Base-by-base conservation (phyloP, 2,329 filamentous ascomycete species). In the Neofusicoccum sp. region DNA sequence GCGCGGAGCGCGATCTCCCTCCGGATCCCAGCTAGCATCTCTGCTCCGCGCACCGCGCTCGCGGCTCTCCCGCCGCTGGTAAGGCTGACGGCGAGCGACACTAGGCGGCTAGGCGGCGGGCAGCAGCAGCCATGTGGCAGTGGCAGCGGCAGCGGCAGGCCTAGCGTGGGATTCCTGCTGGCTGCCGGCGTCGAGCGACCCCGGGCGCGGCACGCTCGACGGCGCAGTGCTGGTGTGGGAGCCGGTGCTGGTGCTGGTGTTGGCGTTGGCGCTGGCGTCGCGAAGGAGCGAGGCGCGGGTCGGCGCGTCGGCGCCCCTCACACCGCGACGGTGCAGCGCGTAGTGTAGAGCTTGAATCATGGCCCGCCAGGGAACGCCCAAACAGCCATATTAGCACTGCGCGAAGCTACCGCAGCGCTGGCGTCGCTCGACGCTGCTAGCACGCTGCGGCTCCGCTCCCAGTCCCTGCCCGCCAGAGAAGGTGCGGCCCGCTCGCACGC, bases 21-120 rank as follows among this genome's bases (percentile, higher is more conserved):
- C 53, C 40, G 41, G 30, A 58, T 58, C 54, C 54, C 41, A 58
- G 54, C 54, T 58, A 58, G 54, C 54, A 38, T 40, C 40, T 56
- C 36, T 56, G 38, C 51, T 56, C 51, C 54, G 31, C 30, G 54
- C 41, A 26, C 40, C 38, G 30, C n/a, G 33, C 40, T 38, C 40
- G 54, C 54, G 41, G 54, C 54, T 58, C 41, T 58, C 54, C 26
- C 43, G 43, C 26, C 16, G 20, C 14, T 36, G 40, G 44, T 58
- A 58, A 36, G 54, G 54, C 54, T 58, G 54, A 58, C 34, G 49
- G 20, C n/a, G 9, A 33, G 28, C 36, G 43, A 28, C 20, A 24
- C n/a, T 20, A 28, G 49, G 16, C 12, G 36, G 24, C n/a, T n/a
- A n/a, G n/a, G n/a, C n/a, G n/a, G n/a, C n/a, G n/a, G n/a, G 24